phyloP scores from a whole-genome alignment of 768 basidiomycete genomes.

The Saitozyma sp. region DNA sequence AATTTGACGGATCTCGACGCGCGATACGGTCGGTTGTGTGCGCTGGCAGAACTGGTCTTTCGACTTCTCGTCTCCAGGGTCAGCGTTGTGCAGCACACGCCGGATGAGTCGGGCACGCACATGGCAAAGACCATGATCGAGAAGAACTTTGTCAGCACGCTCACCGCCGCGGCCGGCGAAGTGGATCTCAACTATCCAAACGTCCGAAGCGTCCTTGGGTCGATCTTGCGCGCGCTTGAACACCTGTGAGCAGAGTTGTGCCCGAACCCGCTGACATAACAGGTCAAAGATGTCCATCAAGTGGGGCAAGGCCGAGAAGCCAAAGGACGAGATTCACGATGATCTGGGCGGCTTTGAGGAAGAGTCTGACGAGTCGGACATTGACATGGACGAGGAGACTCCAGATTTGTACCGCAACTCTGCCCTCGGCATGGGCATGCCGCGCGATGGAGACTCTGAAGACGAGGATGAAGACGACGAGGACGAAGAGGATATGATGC shows the following conservation, averaged over 20 bases:
- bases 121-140: constrained; percentile 98
- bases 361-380: constrained; percentile 16
- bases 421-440: constrained; percentile 75
- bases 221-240: constrained; percentile 84
- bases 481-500: constrained; percentile 6
- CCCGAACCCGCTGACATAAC: constrained; percentile 1
- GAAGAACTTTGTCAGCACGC: constrained; percentile 86
- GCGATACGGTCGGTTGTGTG: constrained; percentile 84
- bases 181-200: constrained; percentile 95
- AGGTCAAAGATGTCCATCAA: constrained; percentile 98
- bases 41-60: constrained; percentile 81
- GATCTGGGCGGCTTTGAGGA: constrained; percentile 55
- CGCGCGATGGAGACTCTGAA: constrained; percentile 13
- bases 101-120: constrained; percentile 79
- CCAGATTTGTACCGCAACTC: constrained; percentile 95
- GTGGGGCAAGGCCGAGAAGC: constrained; percentile 70
- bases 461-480: constrained; percentile 57
- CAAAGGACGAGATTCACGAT: constrained; percentile 36
- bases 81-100: constrained; percentile 44
- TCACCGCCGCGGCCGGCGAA: constrained; percentile 85
- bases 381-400: constrained; percentile 63
- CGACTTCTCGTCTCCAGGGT: constrained; percentile 75
- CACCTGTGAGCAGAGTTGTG: constrained; percentile 62
- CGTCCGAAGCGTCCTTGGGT: constrained; percentile 78
- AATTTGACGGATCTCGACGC: constrained; percentile 62